phyloP scores from a whole-genome alignment of 345 rosid genomes.

The Aurinia saxatilis region DNA sequence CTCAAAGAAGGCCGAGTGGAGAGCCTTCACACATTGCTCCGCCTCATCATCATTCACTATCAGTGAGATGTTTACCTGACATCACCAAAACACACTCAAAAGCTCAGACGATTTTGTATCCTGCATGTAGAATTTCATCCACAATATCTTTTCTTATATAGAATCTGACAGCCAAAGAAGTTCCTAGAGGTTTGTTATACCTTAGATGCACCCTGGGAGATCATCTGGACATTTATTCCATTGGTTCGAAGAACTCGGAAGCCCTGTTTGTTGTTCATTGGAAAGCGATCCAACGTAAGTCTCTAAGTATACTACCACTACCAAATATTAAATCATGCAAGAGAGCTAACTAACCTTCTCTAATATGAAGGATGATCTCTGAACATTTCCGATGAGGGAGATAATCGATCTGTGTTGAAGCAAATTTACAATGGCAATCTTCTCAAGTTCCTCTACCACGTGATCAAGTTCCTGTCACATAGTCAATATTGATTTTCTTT shows the following conservation, averaged over 20 bases:
- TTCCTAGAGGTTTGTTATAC: constrained; percentile 22
- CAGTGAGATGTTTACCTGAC: constrained; percentile 80
- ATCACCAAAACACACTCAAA: not conserved
- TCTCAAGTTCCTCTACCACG: constrained; percentile 81
- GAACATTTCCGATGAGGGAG: constrained; percentile 83
- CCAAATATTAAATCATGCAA: not conserved
- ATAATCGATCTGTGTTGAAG: constrained; percentile 70
- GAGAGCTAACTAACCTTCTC: constrained; percentile 52
- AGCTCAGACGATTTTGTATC: not conserved
- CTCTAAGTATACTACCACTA: not conserved
- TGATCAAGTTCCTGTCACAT: constrained; percentile 67
- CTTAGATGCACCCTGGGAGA: constrained; percentile 94
- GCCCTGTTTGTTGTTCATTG: constrained; percentile 35
- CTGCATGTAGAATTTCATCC: no score
- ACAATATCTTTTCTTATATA: no score
- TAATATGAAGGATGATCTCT: constrained; percentile 67
- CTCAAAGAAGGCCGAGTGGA: constrained; percentile 79
- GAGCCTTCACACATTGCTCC: constrained; percentile 73
- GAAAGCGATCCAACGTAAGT: not conserved
- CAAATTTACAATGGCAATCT: constrained; percentile 70
- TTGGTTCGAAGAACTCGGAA: constrained; percentile 65
- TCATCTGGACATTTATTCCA: constrained; percentile 85
- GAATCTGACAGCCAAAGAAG: not conserved
- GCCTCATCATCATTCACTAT: constrained; percentile 67
- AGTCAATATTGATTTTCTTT: not conserved